Percentiles rank a stretch among this genome's conserved stretches.
phyloP scores from a whole-genome alignment of 805 yeast species.

The Lipomyces lipofer region DNA sequence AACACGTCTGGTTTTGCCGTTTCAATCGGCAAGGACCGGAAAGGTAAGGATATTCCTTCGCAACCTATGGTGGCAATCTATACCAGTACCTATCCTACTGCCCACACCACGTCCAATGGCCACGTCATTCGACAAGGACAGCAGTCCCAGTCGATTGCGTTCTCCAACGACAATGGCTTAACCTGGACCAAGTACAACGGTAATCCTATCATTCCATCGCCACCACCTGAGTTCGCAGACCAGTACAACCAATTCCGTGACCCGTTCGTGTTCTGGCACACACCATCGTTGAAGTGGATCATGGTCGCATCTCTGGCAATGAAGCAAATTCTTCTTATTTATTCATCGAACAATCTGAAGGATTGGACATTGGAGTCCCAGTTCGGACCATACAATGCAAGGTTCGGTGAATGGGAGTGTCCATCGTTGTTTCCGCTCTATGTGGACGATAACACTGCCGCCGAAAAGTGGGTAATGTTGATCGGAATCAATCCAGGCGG shows the following conservation, averaged over 20 bases:
- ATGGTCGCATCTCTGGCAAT: slow-evolving; percentile 14
- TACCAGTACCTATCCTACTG: not conserved
- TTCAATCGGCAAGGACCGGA: not conserved
- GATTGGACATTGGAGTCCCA: slow-evolving; percentile 2
- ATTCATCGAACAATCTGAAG: slow-evolving; percentile 1
- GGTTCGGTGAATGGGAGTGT: slow-evolving; percentile 47
- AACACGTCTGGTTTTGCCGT: slow-evolving; percentile 42
- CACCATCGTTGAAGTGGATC: slow-evolving; percentile 1
- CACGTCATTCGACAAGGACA: not conserved
- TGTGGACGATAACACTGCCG: slow-evolving; percentile 28
- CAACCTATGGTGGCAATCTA: slow-evolving; percentile 1
- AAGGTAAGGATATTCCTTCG: not conserved
- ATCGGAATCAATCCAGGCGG: slow-evolving; percentile 47
- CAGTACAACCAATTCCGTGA: slow-evolving; percentile 17
- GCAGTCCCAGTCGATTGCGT: not conserved
- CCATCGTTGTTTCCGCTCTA: slow-evolving; percentile 44
- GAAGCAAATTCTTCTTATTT: slow-evolving; percentile 4
- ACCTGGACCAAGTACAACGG: slow-evolving; percentile 6
- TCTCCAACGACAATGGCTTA: slow-evolving; percentile 1
- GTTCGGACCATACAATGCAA: not conserved
- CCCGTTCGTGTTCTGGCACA: slow-evolving; percentile 17
- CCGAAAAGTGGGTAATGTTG: slow-evolving; percentile 43
- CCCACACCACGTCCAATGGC: not conserved
- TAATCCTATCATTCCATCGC: not conserved
- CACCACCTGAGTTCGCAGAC: slow-evolving; percentile 8